A percentile compares a stretch with the other conserved stretches of the same genome.
These are phyloP conservation scores for Daedaleopsis sinensis DNA, from an alignment of 768 basidiomycete species.

Conservation along the genomic window DNA sequence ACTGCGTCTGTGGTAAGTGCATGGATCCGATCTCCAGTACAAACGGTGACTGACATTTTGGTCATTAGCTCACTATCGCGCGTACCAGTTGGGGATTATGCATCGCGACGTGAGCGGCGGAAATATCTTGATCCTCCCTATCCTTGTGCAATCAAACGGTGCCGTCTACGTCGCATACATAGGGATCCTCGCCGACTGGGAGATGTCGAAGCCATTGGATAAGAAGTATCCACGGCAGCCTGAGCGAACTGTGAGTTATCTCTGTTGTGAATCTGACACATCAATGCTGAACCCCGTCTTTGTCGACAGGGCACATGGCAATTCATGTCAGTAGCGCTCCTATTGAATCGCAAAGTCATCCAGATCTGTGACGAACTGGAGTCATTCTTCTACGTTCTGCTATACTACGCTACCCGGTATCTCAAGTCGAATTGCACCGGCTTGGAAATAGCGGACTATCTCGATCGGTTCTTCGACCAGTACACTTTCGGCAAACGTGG, in stretches of 20 bases:
- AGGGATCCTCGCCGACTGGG: constrained; percentile 11
- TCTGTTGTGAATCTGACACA: not conserved
- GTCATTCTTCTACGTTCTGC: constrained; percentile 19
- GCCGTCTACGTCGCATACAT: not conserved
- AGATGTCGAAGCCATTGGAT: not conserved
- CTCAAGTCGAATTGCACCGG: constrained; percentile 4
- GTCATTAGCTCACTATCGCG: not conserved
- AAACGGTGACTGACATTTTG: not conserved
- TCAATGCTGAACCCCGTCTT: not conserved
- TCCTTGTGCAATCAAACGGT: not conserved
- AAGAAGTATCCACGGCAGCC: not conserved
- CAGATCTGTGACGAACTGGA: constrained; percentile 21
- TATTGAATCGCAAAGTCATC: not conserved
- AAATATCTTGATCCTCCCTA: constrained; percentile 11
- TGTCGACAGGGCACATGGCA: constrained; percentile 22
- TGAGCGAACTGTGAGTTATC: not conserved
- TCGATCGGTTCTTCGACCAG: constrained; percentile 9
- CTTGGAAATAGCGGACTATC: not conserved
- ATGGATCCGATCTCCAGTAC: not conserved
- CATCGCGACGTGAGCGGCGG: constrained; percentile 16
- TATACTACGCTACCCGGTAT: constrained; percentile 12
- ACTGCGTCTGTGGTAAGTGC: not conserved
- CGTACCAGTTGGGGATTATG: not conserved
- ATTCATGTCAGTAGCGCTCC: constrained; percentile 11
- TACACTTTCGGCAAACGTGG: not conserved